These are phyloP conservation scores for Scedosporium aurantiacum DNA, from an alignment of 2,329 filamentous ascomycete genomes.

Conservation along the genomic window DNA sequence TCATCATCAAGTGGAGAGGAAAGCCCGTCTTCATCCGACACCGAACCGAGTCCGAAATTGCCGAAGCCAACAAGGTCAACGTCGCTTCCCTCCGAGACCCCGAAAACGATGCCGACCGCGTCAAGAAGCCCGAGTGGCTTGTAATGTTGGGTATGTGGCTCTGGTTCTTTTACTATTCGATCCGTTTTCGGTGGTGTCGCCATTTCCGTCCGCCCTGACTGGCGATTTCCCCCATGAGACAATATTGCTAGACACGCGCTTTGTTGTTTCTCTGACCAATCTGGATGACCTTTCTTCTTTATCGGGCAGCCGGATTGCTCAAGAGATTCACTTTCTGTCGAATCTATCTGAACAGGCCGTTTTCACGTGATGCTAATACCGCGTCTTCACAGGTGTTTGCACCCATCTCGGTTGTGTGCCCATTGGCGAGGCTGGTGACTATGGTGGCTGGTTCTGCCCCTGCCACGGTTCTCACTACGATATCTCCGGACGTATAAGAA, in stretches of 20 bases:
- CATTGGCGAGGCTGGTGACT: slow-evolving; percentile 97
- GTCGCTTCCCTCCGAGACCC: slow-evolving; percentile 80
- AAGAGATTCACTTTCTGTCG: no score
- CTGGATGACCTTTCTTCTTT: no score
- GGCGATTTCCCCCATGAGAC: no score
- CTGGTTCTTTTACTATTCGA: neutral
- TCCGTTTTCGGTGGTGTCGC: neutral
- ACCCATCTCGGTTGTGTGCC: slow-evolving; percentile 98
- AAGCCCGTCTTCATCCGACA: slow-evolving; percentile 99
- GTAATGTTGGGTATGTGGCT: slow-evolving; percentile 76
- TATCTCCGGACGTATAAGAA: slow-evolving; percentile 96
- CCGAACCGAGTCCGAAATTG: slow-evolving; percentile 86
- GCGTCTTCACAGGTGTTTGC: slow-evolving; percentile 65
- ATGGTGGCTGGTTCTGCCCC: slow-evolving; percentile 98
- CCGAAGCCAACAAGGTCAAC: slow-evolving; percentile 84
- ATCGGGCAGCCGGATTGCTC: neutral
- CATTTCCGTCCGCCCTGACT: neutral
- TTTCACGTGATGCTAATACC: slow-evolving; percentile 1
- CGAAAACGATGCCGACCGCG: slow-evolving; percentile 80
- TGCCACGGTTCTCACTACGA: slow-evolving; percentile 99
- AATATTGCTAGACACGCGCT: no score
- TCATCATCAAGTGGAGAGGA: slow-evolving; percentile 99
- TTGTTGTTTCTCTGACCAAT: no score
- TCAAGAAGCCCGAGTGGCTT: slow-evolving; percentile 97
- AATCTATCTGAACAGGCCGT: neutral